phyloP scores from a whole-genome alignment of 1,284 basidiomycete genomes.

The Leucoagaricus sp. region DNA sequence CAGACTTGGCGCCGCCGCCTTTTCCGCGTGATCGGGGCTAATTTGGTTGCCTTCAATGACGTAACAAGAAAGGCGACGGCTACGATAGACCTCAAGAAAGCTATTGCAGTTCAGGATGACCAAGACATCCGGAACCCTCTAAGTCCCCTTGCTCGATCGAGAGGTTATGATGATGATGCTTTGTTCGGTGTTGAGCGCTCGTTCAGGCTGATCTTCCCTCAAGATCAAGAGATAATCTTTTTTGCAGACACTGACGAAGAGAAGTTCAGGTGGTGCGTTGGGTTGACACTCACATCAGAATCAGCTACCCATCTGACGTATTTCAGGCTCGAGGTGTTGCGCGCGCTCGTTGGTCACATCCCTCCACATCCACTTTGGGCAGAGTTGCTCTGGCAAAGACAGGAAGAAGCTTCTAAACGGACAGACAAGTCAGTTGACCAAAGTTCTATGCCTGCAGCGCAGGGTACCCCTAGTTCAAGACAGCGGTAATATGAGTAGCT shows the following conservation, averaged over 20 bases:
- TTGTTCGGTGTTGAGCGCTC: slow-evolving; percentile 80
- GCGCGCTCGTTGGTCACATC: slow-evolving; percentile 81
- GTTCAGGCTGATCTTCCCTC: slow-evolving; percentile 84
- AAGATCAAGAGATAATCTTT: slow-evolving; percentile 84
- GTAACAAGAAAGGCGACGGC: slow-evolving; percentile 90
- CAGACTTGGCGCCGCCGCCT: slow-evolving; percentile 89
- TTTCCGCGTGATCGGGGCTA: slow-evolving; percentile 85
- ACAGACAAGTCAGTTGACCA: background rate
- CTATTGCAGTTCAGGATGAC: slow-evolving; percentile 76
- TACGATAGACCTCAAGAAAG: slow-evolving; percentile 90
- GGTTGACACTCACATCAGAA: background rate
- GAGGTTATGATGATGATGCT: slow-evolving; percentile 59
- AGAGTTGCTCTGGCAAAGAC: slow-evolving; percentile 81
- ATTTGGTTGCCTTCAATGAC: slow-evolving; percentile 90
- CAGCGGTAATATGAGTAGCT: background rate
- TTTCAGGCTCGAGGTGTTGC: slow-evolving; percentile 78
- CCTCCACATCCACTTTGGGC: slow-evolving; percentile 91
- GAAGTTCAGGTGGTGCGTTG: slow-evolving; percentile 81
- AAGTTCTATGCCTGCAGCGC: background rate
- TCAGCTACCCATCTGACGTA: slow-evolving; percentile 8
- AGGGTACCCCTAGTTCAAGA: slow-evolving; percentile 1
- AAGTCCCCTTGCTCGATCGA: slow-evolving; percentile 45
- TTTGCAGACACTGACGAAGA: slow-evolving; percentile 91
- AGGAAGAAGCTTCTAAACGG: slow-evolving; percentile 47
- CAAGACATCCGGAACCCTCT: slow-evolving; percentile 52